Conservation (phyloP, 1,284 basidiomycete genomes). For the Phellopilus nigrolimitatus region DNA sequence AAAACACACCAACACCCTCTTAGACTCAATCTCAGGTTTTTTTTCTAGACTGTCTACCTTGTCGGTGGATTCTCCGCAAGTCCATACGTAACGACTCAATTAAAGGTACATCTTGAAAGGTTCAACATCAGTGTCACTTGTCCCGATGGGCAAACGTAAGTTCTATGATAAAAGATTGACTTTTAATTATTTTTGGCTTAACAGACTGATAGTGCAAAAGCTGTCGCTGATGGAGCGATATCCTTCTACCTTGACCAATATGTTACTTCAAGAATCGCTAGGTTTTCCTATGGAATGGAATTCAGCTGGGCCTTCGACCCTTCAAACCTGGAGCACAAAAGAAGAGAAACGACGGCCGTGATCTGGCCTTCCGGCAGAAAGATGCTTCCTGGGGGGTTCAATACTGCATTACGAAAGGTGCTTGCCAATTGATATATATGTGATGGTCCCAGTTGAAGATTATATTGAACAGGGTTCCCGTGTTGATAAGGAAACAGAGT, state of each 20-base stretch:
- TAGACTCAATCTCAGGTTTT: neutral
- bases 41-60: slow-evolving; percentile 60
- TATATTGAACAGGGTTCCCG: neutral
- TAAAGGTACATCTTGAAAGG: slow-evolving; percentile 56
- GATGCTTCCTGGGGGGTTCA: neutral
- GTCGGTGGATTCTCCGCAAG: slow-evolving; percentile 77
- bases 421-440: neutral
- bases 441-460: neutral
- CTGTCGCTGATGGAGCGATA: slow-evolving; percentile 51
- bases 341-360: neutral
- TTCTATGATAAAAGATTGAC: slow-evolving; percentile 23
- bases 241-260: slow-evolving; percentile 48
- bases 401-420: neutral
- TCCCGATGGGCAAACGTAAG: slow-evolving; percentile 73
- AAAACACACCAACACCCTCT: too few relatives aligned
- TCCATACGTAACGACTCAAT: slow-evolving; percentile 68
- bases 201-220: slow-evolving; percentile 30
- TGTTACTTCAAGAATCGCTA: slow-evolving; percentile 43
- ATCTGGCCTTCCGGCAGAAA: neutral
- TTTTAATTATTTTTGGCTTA: slow-evolving; percentile 6
- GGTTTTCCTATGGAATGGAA: slow-evolving; percentile 39
- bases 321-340: slow-evolving; percentile 32
- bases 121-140: slow-evolving; percentile 57
- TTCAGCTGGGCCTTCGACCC: slow-evolving; percentile 29
- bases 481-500: slow-evolving; percentile 4